Evolutionary conservation across 257 asterid genomes (phyloP), one percentile per base, ranked within the genome.

Genomic region (Vinca minor): DNA sequence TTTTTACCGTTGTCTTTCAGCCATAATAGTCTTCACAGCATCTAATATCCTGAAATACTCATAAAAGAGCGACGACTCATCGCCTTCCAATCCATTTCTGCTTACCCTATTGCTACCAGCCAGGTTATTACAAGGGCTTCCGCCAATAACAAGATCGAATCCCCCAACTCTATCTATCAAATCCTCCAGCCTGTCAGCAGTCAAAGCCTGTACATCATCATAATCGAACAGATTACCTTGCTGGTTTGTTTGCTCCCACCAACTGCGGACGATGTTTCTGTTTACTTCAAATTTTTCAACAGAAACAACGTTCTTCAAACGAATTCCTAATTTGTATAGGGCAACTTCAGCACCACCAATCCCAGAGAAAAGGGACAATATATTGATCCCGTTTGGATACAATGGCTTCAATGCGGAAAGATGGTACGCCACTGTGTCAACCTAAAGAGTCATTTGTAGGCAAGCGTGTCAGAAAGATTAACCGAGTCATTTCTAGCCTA

Each of bases 321-420:
- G 86, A 14, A 93, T 53, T 1, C 96, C 97, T 0, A 89, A 89
- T 2, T 95, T 78, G 32, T 92, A 90, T 13, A 92, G 98, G 0
- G 98, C 96, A 18, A 92, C 96, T 59, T 92, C 98, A 4, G 82
- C 97, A 11, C 98, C 98, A 0, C 98, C 98, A 3, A 92, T 92
- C 35, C 98, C 98, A 12, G 98, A 89, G 77, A 89, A 89, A 20
- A 92, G 81, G 4, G 98, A 89, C 1, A 93, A 55, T 0, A 92
- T 67, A 31, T 85, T 92, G 32, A 92, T 65, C 46, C 98, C 98
- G 0, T 73, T 36, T 0, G 97, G 98, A 66, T 36, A 92, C 29
- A 89, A 69, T 5, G 83, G 83, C 69, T 82, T 89, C 57, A 92
- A 73, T 52, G 82, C 95, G 0, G 97, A 89, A 2, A 92, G 66